Conservation (phyloP, 306 rosid genomes). For the Cucurbita ficifolia region DNA sequence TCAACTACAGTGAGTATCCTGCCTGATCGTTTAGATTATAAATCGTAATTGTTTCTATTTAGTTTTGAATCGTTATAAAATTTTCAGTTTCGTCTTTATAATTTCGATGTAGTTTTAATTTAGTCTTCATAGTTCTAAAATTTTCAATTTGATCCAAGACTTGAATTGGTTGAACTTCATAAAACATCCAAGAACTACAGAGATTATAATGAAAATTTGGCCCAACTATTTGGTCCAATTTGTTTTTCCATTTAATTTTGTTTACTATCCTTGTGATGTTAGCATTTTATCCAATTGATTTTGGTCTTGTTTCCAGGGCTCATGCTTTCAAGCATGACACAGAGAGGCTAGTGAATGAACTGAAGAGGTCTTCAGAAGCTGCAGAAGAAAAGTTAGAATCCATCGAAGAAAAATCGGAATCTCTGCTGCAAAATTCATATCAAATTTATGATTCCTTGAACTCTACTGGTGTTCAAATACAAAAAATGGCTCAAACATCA, state of each 20-base stretch:
- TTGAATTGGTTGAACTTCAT: neutral
- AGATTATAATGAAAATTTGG: too few species aligned
- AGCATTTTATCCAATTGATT: neutral
- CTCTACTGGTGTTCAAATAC: constrained; percentile 26
- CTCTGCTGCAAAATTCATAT: constrained; percentile 31
- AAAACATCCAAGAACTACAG: neutral
- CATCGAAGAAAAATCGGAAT: constrained; percentile 39
- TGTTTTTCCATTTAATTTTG: neutral
- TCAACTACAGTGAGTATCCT: constrained; percentile 35
- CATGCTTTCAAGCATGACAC: constrained; percentile 52
- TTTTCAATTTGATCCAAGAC: neutral
- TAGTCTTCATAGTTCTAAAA: neutral
- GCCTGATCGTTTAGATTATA: neutral
- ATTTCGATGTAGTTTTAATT: neutral
- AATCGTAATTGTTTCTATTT: neutral
- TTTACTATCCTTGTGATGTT: neutral
- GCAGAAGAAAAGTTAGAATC: constrained; percentile 52
- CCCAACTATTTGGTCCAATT: neutral
- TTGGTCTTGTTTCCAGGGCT: constrained; percentile 12
- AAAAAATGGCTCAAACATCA: constrained; percentile 31
- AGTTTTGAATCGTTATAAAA: neutral
- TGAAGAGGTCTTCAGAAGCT: constrained; percentile 45
- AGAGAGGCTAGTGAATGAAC: constrained; percentile 68
- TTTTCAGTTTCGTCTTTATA: neutral
- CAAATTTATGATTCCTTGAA: constrained; percentile 34